Conservation (phyloP, 2,329 filamentous ascomycete species). For the Aspergillus neoniger region DNA sequence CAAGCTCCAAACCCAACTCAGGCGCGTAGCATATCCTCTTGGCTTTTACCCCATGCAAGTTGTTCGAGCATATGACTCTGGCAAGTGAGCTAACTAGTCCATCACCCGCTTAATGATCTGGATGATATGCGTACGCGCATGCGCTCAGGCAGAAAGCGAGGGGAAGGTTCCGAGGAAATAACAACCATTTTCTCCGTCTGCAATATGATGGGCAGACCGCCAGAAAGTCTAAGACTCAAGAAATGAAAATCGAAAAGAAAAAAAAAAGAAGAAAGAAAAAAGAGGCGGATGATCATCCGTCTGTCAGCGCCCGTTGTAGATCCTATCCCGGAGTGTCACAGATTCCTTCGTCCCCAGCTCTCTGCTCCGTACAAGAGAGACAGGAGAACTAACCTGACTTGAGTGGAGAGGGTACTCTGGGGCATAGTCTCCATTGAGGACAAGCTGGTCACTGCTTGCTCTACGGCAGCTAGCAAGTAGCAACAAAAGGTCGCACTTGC, state of each 20-base stretch:
- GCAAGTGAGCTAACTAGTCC: not conserved
- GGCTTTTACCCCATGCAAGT: not conserved
- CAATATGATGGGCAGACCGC: constrained; percentile 1
- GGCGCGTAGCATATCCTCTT: constrained; percentile 1
- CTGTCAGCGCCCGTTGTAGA: constrained; percentile 6
- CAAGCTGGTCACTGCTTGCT: not conserved
- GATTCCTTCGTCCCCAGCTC: not conserved
- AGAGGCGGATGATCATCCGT: constrained; percentile 15
- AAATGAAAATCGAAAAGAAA: no score
- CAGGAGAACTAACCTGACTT: not conserved
- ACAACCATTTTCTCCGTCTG: constrained; percentile 9
- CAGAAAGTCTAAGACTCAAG: no score
- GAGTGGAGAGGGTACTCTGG: not conserved
- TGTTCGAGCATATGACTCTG: not conserved
- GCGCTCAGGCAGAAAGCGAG: not conserved
- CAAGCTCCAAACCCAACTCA: constrained; percentile 16
- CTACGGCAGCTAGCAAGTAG: not conserved
- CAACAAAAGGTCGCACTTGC: not conserved
- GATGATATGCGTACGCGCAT: not conserved
- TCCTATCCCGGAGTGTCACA: not conserved
- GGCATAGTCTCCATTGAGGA: not conserved
- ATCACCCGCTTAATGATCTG: not conserved
- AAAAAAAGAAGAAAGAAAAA: not conserved
- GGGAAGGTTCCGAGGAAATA: constrained; percentile 14
- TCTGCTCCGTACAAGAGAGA: no score